A percentile compares a stretch with the other conserved stretches of the same genome.
Conservation (phyloP, 179 eudicot species). For the Spergularia azorica region DNA sequence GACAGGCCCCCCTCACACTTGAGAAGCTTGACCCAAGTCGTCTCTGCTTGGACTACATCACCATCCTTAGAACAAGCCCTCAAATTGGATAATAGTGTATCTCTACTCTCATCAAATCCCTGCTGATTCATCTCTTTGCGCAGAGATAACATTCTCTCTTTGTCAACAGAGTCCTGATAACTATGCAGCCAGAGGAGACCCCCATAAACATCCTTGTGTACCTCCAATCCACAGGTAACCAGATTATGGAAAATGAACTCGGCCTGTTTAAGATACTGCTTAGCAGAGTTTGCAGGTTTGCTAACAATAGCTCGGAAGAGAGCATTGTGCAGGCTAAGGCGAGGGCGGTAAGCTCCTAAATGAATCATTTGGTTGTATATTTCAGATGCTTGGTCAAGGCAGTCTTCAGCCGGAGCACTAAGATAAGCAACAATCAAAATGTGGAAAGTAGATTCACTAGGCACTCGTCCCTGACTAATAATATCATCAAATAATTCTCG, state of each 20-base stretch:
- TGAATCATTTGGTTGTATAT: constrained; percentile 89
- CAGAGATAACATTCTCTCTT: constrained; percentile 57
- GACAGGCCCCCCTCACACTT: constrained; percentile 46
- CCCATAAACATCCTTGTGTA: constrained; percentile 73
- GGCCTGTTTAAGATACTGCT: constrained; percentile 73
- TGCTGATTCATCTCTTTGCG: constrained; percentile 61
- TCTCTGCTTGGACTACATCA: constrained; percentile 72
- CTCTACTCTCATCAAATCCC: constrained; percentile 60
- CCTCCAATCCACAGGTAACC: constrained; percentile 53
- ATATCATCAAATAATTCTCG: constrained; percentile 82
- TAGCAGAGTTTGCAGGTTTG: constrained; percentile 55
- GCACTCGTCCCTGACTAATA: constrained; percentile 82
- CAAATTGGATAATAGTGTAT: constrained; percentile 70
- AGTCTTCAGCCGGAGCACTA: constrained; percentile 56
- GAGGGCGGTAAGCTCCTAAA: constrained; percentile 85
- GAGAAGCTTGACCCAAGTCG: constrained; percentile 64
- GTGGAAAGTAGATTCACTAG: constrained; percentile 91
- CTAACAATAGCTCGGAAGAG: constrained; percentile 74
- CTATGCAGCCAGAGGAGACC: constrained; percentile 98
- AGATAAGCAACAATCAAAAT: constrained; percentile 80
- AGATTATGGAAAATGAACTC: constrained; percentile 85
- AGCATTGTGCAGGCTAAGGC: constrained; percentile 81
- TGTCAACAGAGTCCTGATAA: constrained; percentile 76
- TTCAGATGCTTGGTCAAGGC: constrained; percentile 74
- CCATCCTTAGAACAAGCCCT: constrained; percentile 89